Conservation (phyloP, 2,329 filamentous ascomycete species). For the Cytospora chrysosperma region DNA sequence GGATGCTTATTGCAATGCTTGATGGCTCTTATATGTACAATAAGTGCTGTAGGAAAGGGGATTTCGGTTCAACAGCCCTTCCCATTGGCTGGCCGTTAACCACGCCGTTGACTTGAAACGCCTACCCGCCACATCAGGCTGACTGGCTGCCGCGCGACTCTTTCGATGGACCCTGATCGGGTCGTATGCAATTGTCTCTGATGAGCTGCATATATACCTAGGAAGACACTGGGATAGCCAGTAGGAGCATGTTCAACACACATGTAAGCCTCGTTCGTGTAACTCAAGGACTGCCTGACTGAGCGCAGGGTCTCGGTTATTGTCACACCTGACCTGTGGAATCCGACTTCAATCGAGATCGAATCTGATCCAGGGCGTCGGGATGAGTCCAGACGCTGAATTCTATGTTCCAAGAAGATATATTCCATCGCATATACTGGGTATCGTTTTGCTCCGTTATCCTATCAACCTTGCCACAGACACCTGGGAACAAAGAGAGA, state of each 20-base stretch:
- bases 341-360: background rate
- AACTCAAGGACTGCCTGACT: background rate
- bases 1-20: background rate
- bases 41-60: background rate
- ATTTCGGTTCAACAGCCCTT: background rate
- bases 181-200: background rate
- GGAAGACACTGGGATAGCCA: background rate
- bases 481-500: background rate
- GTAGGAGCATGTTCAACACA: background rate
- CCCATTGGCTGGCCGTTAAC: constrained; percentile 12
- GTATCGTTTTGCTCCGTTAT: constrained; percentile 10
- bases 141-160: constrained; percentile 1
- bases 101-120: constrained; percentile 21
- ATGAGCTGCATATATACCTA: background rate
- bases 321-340: background rate
- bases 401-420: background rate
- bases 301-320: background rate
- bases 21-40: background rate
- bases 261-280: background rate
- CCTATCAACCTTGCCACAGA: background rate
- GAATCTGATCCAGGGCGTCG: background rate
- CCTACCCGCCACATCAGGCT: constrained; percentile 7
- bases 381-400: background rate
- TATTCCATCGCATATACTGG: background rate
- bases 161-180: background rate